Conservation (phyloP, 2,329 filamentous ascomycete genomes). For the Colletotrichum zoysiae region DNA sequence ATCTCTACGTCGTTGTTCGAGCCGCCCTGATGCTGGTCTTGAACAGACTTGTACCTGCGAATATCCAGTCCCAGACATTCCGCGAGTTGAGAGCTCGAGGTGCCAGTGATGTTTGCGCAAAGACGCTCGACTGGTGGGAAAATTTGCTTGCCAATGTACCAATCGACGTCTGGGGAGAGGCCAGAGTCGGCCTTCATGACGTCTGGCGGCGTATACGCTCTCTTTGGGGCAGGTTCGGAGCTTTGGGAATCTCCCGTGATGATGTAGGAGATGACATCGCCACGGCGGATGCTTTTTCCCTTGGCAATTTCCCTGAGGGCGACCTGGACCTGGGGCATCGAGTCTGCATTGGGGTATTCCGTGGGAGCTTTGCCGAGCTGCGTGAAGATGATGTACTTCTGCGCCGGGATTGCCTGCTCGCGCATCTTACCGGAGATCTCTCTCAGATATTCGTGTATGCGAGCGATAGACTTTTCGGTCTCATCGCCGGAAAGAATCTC, state of each 20-base stretch:
- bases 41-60: conserved; percentile 77
- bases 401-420: conserved; percentile 76
- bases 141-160: conserved; percentile 98
- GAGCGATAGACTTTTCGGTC: conserved; percentile 85
- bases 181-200: conserved; percentile 81
- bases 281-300: conserved; percentile 89
- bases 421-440: conserved; percentile 91
- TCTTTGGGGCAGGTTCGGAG: conserved; percentile 83
- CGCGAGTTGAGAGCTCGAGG: conserved; percentile 88
- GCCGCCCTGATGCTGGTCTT: conserved; percentile 61
- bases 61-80: conserved; percentile 95
- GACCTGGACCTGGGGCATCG: conserved; percentile 97
- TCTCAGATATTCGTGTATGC: conserved; percentile 93
- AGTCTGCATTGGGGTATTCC: conserved; percentile 93
- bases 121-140: conserved; percentile 97
- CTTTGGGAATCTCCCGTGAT: conserved; percentile 80
- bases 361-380: conserved; percentile 95
- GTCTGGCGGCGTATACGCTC: conserved; percentile 89
- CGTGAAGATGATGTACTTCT: conserved; percentile 97
- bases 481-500: conserved; percentile 96
- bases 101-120: conserved; percentile 94
- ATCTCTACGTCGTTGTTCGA: conserved; percentile 76
- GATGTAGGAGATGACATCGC: conserved; percentile 96
- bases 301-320: conserved; percentile 88
- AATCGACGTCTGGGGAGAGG: conserved; percentile 92